Evolutionary conservation across 768 basidiomycete species (phyloP), one percentile per base, ranked within the genome.

Genomic region (Myochromella boudieri): DNA sequence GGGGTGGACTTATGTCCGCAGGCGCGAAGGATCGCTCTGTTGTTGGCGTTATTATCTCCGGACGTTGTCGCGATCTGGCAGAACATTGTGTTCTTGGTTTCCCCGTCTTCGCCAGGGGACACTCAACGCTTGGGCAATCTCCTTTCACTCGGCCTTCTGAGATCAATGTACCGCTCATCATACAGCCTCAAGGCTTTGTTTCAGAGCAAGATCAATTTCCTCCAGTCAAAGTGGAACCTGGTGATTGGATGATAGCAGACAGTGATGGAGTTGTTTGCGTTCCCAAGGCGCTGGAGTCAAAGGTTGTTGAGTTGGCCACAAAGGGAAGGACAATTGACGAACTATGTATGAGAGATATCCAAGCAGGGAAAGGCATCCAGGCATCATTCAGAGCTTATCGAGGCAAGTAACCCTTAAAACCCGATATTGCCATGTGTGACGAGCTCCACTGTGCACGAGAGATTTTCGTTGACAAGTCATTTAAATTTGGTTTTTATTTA

Each of bases 1-100:
- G 93, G 93, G 92, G 93, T 18, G 92, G 93, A 15, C 80, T 91
- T 39, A 91, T 93, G 91, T 84, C 90, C 9, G 87, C 89, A 0
- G 90, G 90, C 17, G 92, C 92, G 1, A 78, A 82, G 59, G 77
- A 80, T 10, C 81, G 84, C 46, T 77, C 77, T 15, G 84, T 82
- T 10, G 69, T 71, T 18, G 93, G 90, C 9, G 90, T 87, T 37
- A 71, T 95, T 32, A 85, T 95, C 49, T 88, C 85, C 34, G 91
- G 91, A 8, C 80, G 91, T 12, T 91, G 87, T 67, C 78, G 94
- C 58, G 94, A 97, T 66, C 62, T 93, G 10, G 73, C 76, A 4
- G 94, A 95, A 65, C 88, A 90, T 56, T 77, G 82, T 31, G 68
- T 68, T 4, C 70, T 82, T 7, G 68, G 67, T 3, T 92, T 95